A percentile compares a stretch with the other conserved stretches of the same genome.
Evolutionary conservation across 495 filamentous ascomycete genomes (phyloP).

Genomic region (Cercophora scortea): DNA sequence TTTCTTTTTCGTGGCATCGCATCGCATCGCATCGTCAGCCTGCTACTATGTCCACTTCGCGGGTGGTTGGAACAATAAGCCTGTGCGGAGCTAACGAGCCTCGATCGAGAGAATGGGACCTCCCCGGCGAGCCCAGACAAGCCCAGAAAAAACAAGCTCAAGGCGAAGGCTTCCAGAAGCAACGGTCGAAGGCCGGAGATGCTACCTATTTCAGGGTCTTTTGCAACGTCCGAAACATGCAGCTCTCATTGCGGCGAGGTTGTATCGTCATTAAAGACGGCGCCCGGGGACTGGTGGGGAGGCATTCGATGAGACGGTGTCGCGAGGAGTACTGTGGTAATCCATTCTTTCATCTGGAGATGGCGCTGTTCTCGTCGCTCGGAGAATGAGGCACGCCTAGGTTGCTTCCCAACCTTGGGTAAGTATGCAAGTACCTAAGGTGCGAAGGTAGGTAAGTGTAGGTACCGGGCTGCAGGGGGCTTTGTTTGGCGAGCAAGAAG

Average conservation of each 20-base stretch:
- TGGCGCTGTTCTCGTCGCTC: no score
- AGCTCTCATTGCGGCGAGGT: slow-evolving; percentile 1
- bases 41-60: no score
- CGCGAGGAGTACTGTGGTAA: no score
- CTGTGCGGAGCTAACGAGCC: slow-evolving; percentile 3
- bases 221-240: neutral
- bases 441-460: no score
- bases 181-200: neutral
- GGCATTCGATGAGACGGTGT: neutral
- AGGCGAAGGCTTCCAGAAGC: neutral
- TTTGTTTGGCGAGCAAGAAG: no score
- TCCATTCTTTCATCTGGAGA: no score
- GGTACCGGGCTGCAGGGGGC: no score
- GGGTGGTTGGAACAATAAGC: neutral
- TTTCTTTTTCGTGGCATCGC: neutral
- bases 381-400: no score
- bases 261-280: neutral
- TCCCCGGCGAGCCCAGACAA: slow-evolving; percentile 5
- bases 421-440: no score
- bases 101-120: slow-evolving; percentile 1
- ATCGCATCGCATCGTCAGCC: no score
- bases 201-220: neutral
- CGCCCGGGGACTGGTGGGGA: neutral
- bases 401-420: no score
- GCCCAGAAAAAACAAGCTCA: neutral